Conservation (phyloP, 2,329 filamentous ascomycete species). For the Nigrospora osmanthi region DNA sequence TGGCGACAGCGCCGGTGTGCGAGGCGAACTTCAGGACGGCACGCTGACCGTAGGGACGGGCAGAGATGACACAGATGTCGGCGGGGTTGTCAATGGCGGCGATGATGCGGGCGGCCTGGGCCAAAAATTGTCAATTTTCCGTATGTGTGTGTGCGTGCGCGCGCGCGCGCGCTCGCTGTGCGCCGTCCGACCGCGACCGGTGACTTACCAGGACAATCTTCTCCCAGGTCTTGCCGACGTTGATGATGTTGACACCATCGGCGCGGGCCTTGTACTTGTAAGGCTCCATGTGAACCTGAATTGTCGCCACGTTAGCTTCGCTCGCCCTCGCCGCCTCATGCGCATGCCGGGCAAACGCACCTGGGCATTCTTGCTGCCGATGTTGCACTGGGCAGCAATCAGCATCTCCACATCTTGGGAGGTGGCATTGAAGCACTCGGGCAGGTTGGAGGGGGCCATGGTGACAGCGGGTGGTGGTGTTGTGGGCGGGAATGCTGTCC, state of each 20-base stretch:
- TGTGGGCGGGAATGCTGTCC: too few relatives aligned
- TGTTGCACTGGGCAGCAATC: conserved; percentile 90
- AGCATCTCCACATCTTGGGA: conserved; percentile 99
- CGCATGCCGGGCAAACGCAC: conserved; percentile 19
- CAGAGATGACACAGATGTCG: conserved; percentile 98
- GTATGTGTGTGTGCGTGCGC: too few relatives aligned
- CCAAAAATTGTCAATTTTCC: conserved; percentile 83
- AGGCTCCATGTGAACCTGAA: conserved; percentile 80
- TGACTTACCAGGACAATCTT: conserved; percentile 21
- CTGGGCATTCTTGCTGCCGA: conserved; percentile 98
- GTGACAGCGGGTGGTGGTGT: conserved; percentile 44
- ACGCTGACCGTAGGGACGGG: conserved; percentile 98
- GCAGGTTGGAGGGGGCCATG: conserved; percentile 94
- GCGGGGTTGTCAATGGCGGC: conserved; percentile 98
- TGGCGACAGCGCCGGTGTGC: conserved; percentile 96
- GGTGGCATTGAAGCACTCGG: conserved; percentile 93
- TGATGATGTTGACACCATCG: conserved; percentile 97
- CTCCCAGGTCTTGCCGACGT: conserved; percentile 99
- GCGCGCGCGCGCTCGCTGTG: not conserved
- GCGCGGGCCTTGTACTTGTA: conserved; percentile 99
- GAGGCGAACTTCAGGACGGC: conserved; percentile 99
- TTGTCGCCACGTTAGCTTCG: too few relatives aligned
- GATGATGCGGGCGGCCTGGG: conserved; percentile 84
- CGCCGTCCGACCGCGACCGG: not conserved
- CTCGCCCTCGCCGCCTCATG: too few relatives aligned